Conservation (phyloP, 2,329 filamentous ascomycete genomes). For the Colletotrichum destructivum region DNA sequence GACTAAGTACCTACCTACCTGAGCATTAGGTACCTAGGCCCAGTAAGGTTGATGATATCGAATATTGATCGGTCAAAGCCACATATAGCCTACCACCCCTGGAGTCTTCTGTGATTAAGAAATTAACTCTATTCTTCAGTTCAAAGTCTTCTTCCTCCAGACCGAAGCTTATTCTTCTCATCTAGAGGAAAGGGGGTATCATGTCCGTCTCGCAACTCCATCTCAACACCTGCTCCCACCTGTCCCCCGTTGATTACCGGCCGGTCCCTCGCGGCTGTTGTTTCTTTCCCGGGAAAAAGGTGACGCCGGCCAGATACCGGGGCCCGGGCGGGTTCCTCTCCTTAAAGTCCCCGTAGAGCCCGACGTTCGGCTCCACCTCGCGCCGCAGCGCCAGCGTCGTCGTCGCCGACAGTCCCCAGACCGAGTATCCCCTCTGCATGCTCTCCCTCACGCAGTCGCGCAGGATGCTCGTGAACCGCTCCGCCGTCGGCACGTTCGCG, state of each 20-base stretch:
- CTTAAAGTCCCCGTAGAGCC: neutral
- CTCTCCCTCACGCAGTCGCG: constrained; percentile 53
- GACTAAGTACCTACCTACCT: too few relatives aligned
- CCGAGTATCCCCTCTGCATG: constrained; percentile 51
- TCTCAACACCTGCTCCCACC: neutral
- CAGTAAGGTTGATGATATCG: neutral
- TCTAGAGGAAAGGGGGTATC: neutral
- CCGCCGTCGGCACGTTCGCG: constrained; percentile 42
- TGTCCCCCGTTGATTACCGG: too few relatives aligned
- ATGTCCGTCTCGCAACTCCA: neutral
- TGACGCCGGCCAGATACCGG: neutral
- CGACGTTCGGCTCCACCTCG: constrained; percentile 25
- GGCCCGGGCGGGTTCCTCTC: neutral
- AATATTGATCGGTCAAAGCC: neutral
- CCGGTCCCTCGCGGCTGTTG: neutral
- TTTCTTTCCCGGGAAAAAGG: constrained; percentile 24
- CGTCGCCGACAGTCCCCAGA: constrained; percentile 19
- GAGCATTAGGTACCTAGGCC: too few relatives aligned
- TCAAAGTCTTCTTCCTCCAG: neutral
- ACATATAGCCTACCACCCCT: neutral
- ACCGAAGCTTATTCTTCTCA: neutral
- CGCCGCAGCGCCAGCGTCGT: constrained; percentile 21
- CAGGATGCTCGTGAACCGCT: constrained; percentile 52
- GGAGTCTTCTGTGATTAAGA: neutral
- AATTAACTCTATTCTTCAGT: neutral